These are phyloP conservation scores for Clonostachys solani DNA, from an alignment of 2,329 filamentous ascomycete genomes.

Conservation along the genomic window DNA sequence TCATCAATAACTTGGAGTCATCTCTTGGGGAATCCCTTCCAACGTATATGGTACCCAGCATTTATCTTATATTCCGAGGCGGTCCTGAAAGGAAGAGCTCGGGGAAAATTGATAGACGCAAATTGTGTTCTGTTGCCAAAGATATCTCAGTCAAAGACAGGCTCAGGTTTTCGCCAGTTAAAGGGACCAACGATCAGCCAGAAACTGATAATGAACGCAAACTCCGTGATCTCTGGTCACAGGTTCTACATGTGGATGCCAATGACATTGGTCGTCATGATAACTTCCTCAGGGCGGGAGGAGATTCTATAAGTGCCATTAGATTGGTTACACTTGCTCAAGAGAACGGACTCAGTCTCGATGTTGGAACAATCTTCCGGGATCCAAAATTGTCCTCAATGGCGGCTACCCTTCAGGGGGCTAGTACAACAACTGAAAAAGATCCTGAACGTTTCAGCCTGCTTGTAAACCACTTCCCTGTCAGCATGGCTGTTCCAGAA, in stretches of 20 bases:
- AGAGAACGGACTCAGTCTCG: slow-evolving; percentile 2
- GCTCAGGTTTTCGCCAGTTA: background rate
- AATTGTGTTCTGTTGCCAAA: background rate
- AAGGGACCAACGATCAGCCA: background rate
- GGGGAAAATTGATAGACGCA: slow-evolving; percentile 5
- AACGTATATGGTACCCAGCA: slow-evolving; percentile 7
- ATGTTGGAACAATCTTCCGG: background rate
- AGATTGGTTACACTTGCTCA: background rate
- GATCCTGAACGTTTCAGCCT: background rate
- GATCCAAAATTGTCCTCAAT: background rate
- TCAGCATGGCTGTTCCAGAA: background rate
- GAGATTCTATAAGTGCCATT: slow-evolving; percentile 8
- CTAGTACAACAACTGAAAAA: background rate
- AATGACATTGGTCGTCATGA: background rate
- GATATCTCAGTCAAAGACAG: background rate
- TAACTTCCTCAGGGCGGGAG: slow-evolving; percentile 6
- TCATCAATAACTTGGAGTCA: slow-evolving; percentile 4
- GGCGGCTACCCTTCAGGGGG: background rate
- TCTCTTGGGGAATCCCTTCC: slow-evolving; percentile 4
- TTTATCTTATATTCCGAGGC: slow-evolving; percentile 6
- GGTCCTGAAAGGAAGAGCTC: slow-evolving; percentile 5
- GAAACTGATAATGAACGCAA: background rate
- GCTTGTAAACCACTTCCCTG: background rate
- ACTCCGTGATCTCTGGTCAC: background rate
- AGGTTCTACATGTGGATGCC: background rate